Percentiles rank a stretch among this genome's conserved stretches.
phyloP scores from a whole-genome alignment of 306 rosid genomes.

The Gastrolobium bilobum region DNA sequence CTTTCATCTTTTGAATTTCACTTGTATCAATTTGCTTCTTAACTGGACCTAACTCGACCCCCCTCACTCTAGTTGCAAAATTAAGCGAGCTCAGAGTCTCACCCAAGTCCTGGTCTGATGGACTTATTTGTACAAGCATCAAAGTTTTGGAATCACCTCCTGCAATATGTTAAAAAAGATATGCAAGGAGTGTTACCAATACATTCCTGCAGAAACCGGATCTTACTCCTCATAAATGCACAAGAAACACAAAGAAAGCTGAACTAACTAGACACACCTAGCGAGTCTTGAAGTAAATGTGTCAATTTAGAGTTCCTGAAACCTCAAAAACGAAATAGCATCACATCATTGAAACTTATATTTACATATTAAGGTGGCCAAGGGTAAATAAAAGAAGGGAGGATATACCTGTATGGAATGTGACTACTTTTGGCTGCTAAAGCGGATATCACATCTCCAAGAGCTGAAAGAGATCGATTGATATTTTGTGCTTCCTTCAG shows the following conservation, averaged over 20 bases:
- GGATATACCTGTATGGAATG: constrained; percentile 81
- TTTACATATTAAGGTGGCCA: constrained; percentile 15
- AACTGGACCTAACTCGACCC: constrained; percentile 85
- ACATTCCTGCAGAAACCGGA: constrained; percentile 29
- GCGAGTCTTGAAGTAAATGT: constrained; percentile 94
- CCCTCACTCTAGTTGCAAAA: constrained; percentile 91
- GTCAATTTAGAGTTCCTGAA: constrained; percentile 94
- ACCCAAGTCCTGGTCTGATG: constrained; percentile 83
- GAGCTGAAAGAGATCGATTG: constrained; percentile 91
- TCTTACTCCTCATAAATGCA: constrained; percentile 16
- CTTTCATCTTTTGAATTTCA: constrained; percentile 79
- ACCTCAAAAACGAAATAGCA: constrained; percentile 43
- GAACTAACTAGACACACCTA: constrained; percentile 59
- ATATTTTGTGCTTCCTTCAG: constrained; percentile 92
- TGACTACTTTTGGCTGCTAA: constrained; percentile 87
- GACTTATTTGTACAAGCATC: constrained; percentile 95
- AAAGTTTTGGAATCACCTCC: constrained; percentile 92
- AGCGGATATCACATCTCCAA: constrained; percentile 88
- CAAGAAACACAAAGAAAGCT: constrained; percentile 25
- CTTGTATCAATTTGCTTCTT: constrained; percentile 84
- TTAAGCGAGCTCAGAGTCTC: constrained; percentile 88
- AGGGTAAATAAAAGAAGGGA: constrained; percentile 35
- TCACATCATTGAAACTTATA: constrained; percentile 23
- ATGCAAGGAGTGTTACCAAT: constrained; percentile 22
- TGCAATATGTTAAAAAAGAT: constrained; percentile 47